phyloP scores from a whole-genome alignment of 164 flowering plant species.

The Stephania japonica region DNA sequence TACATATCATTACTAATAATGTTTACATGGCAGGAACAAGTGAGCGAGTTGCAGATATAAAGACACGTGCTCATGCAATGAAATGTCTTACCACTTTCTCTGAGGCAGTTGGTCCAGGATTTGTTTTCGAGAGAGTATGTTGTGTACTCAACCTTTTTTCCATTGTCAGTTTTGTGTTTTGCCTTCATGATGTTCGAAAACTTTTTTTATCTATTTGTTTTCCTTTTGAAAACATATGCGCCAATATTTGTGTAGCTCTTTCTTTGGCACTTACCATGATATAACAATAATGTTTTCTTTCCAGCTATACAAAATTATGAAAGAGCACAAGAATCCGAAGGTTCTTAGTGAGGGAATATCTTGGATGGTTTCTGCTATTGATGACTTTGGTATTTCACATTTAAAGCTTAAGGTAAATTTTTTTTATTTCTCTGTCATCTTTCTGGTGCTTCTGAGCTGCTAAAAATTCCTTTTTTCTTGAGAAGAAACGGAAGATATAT shows the following conservation, averaged over 20 bases:
- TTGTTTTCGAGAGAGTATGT: slow-evolving; percentile 90
- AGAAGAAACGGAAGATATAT: too few species aligned
- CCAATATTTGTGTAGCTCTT: background rate
- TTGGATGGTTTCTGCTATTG: slow-evolving; percentile 97
- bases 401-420: slow-evolving; percentile 73
- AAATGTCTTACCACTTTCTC: slow-evolving; percentile 88
- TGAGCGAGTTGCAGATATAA: slow-evolving; percentile 96
- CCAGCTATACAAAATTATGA: slow-evolving; percentile 90
- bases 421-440: slow-evolving; percentile 6
- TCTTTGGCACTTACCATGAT: background rate
- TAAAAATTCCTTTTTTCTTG: background rate
- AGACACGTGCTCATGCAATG: slow-evolving; percentile 91
- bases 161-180: slow-evolving; percentile 1
- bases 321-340: slow-evolving; percentile 99
- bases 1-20: background rate
- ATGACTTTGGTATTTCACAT: slow-evolving; percentile 85
- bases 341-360: slow-evolving; percentile 92
- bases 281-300: slow-evolving; percentile 7
- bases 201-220: background rate
- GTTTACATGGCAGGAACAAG: slow-evolving; percentile 45
- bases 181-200: background rate
- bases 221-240: background rate
- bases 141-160: slow-evolving; percentile 3
- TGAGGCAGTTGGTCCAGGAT: slow-evolving; percentile 98
- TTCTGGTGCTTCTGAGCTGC: background rate